phyloP scores from a whole-genome alignment of 2,329 filamentous ascomycete species.

The Harringtonia lauricola region DNA sequence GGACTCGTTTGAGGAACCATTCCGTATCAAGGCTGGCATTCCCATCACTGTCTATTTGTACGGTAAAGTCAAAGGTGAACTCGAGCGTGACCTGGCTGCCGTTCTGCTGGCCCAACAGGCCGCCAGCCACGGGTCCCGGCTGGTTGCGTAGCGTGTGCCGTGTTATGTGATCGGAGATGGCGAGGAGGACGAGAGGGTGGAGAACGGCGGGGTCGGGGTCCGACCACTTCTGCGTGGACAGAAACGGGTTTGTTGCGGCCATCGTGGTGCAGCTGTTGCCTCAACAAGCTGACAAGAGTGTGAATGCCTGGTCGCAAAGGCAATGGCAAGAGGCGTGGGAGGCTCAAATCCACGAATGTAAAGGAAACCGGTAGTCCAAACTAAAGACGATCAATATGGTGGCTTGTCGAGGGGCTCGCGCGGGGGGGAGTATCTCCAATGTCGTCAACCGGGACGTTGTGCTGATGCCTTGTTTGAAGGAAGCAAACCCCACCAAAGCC shows the following conservation, averaged over 20 bases:
- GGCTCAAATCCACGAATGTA: no score
- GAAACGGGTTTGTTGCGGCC: constrained; percentile 37
- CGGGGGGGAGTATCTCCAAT: no score
- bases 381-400: no score
- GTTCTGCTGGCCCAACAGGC: constrained; percentile 83
- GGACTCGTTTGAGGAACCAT: constrained; percentile 69
- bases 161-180: constrained; percentile 93
- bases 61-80: constrained; percentile 78
- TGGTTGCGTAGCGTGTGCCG: constrained; percentile 73
- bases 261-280: constrained; percentile 8
- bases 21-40: constrained; percentile 50
- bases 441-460: constrained; percentile 30
- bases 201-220: constrained; percentile 75
- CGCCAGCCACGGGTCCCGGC: constrained; percentile 68
- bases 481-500: neutral
- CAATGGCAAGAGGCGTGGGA: no score
- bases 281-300: no score
- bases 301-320: no score
- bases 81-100: constrained; percentile 86
- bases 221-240: constrained; percentile 55
- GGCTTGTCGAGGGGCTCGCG: no score
- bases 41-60: constrained; percentile 36
- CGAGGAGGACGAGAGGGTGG: constrained; percentile 89
- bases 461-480: neutral
- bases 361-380: no score